A percentile compares a stretch with the other conserved stretches of the same genome.
Conservation (phyloP, 1,284 basidiomycete genomes). For the Moesziomyces sp. region DNA sequence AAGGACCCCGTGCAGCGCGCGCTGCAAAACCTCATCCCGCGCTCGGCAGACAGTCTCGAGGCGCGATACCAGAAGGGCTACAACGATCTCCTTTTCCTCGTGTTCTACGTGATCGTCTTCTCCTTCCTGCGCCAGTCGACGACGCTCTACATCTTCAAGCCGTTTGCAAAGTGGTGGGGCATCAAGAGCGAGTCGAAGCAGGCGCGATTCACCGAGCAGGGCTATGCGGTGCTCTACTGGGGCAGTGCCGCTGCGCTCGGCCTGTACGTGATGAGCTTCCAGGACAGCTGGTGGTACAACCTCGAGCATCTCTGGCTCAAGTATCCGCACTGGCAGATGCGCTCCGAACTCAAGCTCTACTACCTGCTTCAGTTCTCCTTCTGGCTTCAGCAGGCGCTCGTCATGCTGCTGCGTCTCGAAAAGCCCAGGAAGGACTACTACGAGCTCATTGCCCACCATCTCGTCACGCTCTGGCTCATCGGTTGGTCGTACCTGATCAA, state of each 20-base stretch:
- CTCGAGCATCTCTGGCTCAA: constrained; percentile 66
- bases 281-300: constrained; percentile 88
- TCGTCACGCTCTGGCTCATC: constrained; percentile 95
- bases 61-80: constrained; percentile 61
- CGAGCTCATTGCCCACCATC: constrained; percentile 84
- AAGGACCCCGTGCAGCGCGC: constrained; percentile 21
- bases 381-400: constrained; percentile 92
- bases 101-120: constrained; percentile 89
- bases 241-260: constrained; percentile 57
- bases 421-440: constrained; percentile 91
- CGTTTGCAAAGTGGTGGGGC: constrained; percentile 73
- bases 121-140: constrained; percentile 87
- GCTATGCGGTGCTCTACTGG: constrained; percentile 65
- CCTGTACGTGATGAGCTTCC: constrained; percentile 79
- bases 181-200: constrained; percentile 62
- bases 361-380: constrained; percentile 83
- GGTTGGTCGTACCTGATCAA: constrained; percentile 72
- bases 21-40: constrained; percentile 33
- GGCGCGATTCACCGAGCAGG: constrained; percentile 63
- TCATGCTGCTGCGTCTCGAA: constrained; percentile 85
- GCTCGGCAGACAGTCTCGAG: constrained; percentile 33
- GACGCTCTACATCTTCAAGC: constrained; percentile 77
- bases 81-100: constrained; percentile 81
- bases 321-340: constrained; percentile 76
- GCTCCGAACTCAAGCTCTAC: constrained; percentile 84